phyloP scores from a whole-genome alignment of 768 basidiomycete species.

The Leccinellum albellum region DNA sequence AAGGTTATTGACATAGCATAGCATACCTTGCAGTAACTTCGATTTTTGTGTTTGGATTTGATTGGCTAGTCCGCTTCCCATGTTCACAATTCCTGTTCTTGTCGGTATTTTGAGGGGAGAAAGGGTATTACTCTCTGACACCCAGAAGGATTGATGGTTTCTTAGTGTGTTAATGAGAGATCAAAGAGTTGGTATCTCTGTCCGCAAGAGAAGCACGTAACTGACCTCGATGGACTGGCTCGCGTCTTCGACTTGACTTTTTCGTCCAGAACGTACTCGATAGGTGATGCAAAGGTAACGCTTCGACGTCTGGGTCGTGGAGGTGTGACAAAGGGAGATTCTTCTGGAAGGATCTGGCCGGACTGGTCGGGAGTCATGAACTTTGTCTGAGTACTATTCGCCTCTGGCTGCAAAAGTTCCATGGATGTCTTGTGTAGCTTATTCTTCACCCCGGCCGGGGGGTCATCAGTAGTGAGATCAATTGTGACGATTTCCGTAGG shows the following conservation, averaged over 20 bases:
- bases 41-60: constrained; percentile 1
- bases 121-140: constrained; percentile 8
- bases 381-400: not conserved
- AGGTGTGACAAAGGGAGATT: not conserved
- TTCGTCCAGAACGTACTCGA: constrained; percentile 12
- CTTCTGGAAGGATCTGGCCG: not conserved
- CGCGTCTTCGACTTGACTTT: not conserved
- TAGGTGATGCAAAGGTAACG: constrained; percentile 31
- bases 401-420: not conserved
- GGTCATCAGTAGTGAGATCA: constrained; percentile 41
- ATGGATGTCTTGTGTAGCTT: not conserved
- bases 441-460: constrained; percentile 17
- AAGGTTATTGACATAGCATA: not conserved
- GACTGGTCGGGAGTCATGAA: not conserved
- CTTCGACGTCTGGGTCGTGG: constrained; percentile 16
- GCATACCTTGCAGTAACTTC: constrained; percentile 2
- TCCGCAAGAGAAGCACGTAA: not conserved
- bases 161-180: not conserved
- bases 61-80: constrained; percentile 1
- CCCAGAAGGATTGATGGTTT: not conserved
- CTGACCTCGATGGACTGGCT: constrained; percentile 6
- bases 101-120: constrained; percentile 17
- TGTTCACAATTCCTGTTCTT: not conserved
- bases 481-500: constrained; percentile 34
- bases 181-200: not conserved